Evolutionary conservation across 495 filamentous ascomycete genomes (phyloP).

Genomic region (Aspergillus cavernicola): DNA sequence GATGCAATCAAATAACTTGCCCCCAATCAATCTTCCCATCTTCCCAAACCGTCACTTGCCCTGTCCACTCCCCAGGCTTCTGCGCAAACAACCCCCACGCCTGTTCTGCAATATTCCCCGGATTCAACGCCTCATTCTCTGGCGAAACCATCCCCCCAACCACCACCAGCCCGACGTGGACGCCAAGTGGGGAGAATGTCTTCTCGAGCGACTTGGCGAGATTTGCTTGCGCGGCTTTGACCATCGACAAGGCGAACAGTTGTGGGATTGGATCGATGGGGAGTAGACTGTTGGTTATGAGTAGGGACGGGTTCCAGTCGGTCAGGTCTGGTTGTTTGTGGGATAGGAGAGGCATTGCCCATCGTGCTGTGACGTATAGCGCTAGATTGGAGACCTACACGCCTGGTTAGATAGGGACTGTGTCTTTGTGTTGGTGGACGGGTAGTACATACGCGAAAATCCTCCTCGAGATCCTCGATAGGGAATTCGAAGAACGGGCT

Average conservation of each 20-base stretch:
- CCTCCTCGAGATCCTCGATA: neutral
- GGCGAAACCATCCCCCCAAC: neutral
- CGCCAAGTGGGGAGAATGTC: neutral
- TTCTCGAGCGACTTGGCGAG: slow-evolving; percentile 3
- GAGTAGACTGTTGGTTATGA: slow-evolving; percentile 4
- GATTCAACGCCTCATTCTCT: neutral
- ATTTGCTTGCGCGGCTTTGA: slow-evolving; percentile 5
- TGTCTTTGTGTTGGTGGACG: too few relatives aligned
- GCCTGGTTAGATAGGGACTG: too few relatives aligned
- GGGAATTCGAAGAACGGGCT: slow-evolving; percentile 1
- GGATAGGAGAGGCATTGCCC: neutral
- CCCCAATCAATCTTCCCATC: neutral
- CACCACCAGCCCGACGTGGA: slow-evolving; percentile 1
- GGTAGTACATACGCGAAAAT: neutral
- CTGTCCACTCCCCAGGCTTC: neutral
- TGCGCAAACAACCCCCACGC: slow-evolving; percentile 4
- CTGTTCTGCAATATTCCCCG: slow-evolving; percentile 1
- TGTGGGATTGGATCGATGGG: neutral
- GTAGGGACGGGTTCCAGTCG: neutral
- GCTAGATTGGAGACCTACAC: slow-evolving; percentile 1
- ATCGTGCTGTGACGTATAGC: neutral
- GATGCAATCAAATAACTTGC: too few relatives aligned
- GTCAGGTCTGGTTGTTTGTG: neutral
- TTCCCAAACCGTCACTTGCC: slow-evolving; percentile 1
- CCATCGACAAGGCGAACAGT: slow-evolving; percentile 1